Evolutionary conservation across 257 asterid genomes (phyloP).

Genomic region (Verbena officinalis): DNA sequence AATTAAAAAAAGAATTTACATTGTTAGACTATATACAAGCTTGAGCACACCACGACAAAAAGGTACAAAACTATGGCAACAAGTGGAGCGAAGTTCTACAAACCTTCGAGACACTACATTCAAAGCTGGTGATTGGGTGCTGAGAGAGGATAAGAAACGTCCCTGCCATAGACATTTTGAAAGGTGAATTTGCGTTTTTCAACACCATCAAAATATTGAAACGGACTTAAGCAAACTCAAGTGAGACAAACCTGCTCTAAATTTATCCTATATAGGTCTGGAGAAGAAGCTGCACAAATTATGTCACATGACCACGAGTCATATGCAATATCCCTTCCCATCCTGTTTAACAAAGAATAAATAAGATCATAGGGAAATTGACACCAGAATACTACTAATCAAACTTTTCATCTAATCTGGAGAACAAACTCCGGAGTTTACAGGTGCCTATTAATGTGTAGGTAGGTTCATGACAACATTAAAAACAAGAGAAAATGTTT

Average conservation of each 20-base stretch:
- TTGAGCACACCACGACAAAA: conserved; percentile 5
- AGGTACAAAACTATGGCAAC: neutral
- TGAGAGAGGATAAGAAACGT: conserved; percentile 80
- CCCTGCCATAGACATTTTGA: conserved; percentile 56
- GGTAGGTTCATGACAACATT: neutral
- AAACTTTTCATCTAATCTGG: neutral
- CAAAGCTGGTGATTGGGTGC: conserved; percentile 85
- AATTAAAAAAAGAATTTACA: neutral
- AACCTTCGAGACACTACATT: conserved; percentile 94
- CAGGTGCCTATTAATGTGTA: no score
- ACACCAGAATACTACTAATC: conserved; percentile 4
- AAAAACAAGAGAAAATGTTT: conserved; percentile 1
- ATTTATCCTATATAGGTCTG: conserved; percentile 92
- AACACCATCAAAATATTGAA: neutral
- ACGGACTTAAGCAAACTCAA: conserved; percentile 20
- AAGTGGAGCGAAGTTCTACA: conserved; percentile 29
- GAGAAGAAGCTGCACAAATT: conserved; percentile 97
- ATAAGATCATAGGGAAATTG: conserved; percentile 12
- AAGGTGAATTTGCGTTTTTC: conserved; percentile 2
- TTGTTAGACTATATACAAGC: neutral
- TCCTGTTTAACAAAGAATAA: conserved; percentile 50
- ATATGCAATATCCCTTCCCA: conserved; percentile 94
- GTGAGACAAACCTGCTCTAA: conserved; percentile 75
- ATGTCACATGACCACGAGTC: conserved; percentile 97
- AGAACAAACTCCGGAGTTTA: no score